Conservation (phyloP, 164 flowering plant genomes). For the Chimonanthus praecox region DNA sequence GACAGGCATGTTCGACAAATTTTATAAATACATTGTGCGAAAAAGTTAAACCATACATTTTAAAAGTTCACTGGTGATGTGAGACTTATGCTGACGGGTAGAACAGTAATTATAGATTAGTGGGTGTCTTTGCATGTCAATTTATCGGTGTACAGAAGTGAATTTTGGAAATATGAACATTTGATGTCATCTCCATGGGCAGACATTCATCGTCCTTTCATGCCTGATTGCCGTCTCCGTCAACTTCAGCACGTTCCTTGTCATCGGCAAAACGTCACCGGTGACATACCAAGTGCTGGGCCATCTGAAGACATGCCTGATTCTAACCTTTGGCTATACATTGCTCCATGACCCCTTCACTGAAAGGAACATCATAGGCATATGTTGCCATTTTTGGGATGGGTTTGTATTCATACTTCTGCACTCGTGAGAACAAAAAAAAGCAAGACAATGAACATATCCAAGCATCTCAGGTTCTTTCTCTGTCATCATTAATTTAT, state of each 20-base stretch:
- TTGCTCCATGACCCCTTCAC: conserved; percentile 93
- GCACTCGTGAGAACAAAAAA: conserved; percentile 61
- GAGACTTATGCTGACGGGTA: too few species aligned
- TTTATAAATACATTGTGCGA: too few species aligned
- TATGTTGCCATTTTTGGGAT: conserved; percentile 76
- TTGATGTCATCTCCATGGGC: conserved; percentile 13
- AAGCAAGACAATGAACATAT: conserved; percentile 36
- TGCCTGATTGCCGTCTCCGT: conserved; percentile 86
- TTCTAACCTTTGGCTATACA: conserved; percentile 85
- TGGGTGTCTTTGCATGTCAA: too few species aligned
- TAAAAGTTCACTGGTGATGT: too few species aligned
- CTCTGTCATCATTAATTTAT: not conserved
- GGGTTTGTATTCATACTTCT: conserved; percentile 85
- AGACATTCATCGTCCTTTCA: conserved; percentile 76
- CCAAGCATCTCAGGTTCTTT: conserved; percentile 47
- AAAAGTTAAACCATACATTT: too few species aligned
- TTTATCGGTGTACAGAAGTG: too few species aligned
- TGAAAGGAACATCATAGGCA: conserved; percentile 75
- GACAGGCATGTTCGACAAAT: too few species aligned
- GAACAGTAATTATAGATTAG: too few species aligned
- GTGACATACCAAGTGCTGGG: conserved; percentile 97
- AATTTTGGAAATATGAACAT: not conserved
- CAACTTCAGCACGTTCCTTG: conserved; percentile 93
- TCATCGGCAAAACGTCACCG: conserved; percentile 93
- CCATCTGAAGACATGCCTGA: conserved; percentile 93